A percentile compares a stretch with the other conserved stretches of the same genome.
phyloP scores from a whole-genome alignment of 805 yeast genomes.

The Cyberlindnera xishuangbannaensis region DNA sequence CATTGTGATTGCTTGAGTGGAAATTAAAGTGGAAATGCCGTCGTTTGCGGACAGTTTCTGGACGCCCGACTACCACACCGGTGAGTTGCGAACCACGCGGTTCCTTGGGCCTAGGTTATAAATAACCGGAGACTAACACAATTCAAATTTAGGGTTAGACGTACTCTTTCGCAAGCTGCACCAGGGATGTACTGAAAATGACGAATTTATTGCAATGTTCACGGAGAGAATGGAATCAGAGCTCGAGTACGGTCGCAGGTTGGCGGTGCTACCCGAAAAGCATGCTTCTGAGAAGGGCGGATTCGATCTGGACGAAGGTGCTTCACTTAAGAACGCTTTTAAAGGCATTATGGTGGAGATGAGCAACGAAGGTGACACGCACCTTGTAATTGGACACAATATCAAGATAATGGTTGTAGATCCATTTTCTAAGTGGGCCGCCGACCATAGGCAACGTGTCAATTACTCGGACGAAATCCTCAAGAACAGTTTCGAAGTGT shows the following conservation, averaged over 20 bases:
- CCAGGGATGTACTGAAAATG: constrained; percentile 66
- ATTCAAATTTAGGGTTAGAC: constrained; percentile 37
- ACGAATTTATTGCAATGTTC: constrained; percentile 60
- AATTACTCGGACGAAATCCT: constrained; percentile 53
- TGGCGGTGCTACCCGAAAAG: constrained; percentile 35
- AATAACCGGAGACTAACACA: constrained; percentile 1
- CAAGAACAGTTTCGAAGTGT: constrained; percentile 43
- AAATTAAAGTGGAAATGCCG: constrained; percentile 26
- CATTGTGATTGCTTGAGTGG: background rate
- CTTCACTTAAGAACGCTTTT: constrained; percentile 58
- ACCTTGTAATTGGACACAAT: constrained; percentile 54
- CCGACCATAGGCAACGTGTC: constrained; percentile 63
- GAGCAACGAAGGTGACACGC: constrained; percentile 52
- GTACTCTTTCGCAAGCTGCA: constrained; percentile 46
- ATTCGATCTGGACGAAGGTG: constrained; percentile 53
- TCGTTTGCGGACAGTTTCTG: constrained; percentile 75
- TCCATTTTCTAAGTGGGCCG: constrained; percentile 73
- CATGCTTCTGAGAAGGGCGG: constrained; percentile 36
- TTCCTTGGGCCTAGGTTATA: background rate
- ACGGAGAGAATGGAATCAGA: constrained; percentile 71
- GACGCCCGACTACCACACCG: constrained; percentile 61
- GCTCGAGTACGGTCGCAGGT: constrained; percentile 52
- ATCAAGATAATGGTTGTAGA: constrained; percentile 54
- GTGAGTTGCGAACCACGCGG: constrained; percentile 21
- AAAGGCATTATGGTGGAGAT: constrained; percentile 51